Evolutionary conservation across 1,284 basidiomycete species (phyloP).

Genomic region (Kwoniella shivajii): DNA sequence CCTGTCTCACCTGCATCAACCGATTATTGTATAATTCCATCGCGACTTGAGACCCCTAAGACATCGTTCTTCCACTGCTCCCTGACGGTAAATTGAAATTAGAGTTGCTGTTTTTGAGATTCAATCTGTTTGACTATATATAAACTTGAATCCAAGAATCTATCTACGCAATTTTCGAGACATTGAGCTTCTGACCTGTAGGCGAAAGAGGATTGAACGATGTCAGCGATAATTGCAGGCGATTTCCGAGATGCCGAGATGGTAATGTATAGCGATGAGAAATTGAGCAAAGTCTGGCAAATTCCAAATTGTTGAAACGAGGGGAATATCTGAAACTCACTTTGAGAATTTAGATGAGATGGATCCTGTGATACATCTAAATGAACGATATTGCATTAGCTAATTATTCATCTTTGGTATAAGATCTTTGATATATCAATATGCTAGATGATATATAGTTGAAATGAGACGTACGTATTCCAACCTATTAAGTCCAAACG

Average conservation of each 20-base stretch:
- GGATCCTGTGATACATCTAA: slow-evolving; percentile 79
- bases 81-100: not conserved
- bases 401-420: no score
- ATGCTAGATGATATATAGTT: no score
- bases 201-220: no score
- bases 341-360: slow-evolving; percentile 83
- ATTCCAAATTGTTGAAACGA: no score
- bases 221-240: no score
- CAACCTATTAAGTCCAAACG: slow-evolving; percentile 56
- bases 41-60: no score
- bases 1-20: not conserved
- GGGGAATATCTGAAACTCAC: no score
- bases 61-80: slow-evolving; percentile 1
- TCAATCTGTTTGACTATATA: slow-evolving; percentile 84
- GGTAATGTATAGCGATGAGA: no score
- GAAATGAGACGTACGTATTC: slow-evolving; percentile 85
- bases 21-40: no score
- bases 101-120: slow-evolving; percentile 48
- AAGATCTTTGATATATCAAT: no score
- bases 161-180: slow-evolving; percentile 86
- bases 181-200: slow-evolving; percentile 71
- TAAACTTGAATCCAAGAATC: slow-evolving; percentile 90
- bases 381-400: not conserved
- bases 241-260: no score
- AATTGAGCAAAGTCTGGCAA: no score